Base-by-base conservation (phyloP, 306 rosid species). In the Vigna nakashimae region DNA sequence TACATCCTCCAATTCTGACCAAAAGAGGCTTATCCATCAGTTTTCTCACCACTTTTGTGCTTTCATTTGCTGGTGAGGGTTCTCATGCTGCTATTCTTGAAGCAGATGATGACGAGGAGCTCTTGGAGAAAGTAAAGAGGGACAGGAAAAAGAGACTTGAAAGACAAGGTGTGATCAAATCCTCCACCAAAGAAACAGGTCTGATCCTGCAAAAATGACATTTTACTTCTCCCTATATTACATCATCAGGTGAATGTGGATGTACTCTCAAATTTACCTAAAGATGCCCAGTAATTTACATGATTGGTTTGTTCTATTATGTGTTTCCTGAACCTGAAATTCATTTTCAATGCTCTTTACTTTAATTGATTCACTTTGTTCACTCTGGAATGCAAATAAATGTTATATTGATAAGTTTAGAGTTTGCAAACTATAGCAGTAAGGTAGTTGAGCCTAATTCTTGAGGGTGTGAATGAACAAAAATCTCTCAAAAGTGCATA, bases 131-230 rank as follows among this genome's bases (percentile, higher is more conserved):
- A 76, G 92, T 91, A 3, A 96, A 92, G 81, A 73, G 43, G 65
- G 99, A 96, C 65, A 91, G 99, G 77, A 90, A 88, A 80, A 91
- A 90, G 86, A 92, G 98, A 86, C 85, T 96, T 79, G 99, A 92
- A 75, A 92, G 60, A 62, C 99, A 96, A 77, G 89, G 84, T 62
- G 89, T 87, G 46, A 75, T 96, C 86, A 91, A 28, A 85, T 89
- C 97, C 6, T 85, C 99, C 74, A 82, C 83, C 65, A 87, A 85
- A 87, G 98, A 91, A 89, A 92, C 74, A 88, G 97, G 99, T 92
- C 8, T 18, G 22, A n/a, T 76, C 51, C 45, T 24, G 28, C 53
- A 9, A 15, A 34, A 20, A 12, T 50, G 5, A 69, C 20, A 50
- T 56, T 38, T 69, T 73, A 43, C 50, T 40, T 24, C 63, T 43